A percentile compares a stretch with the other conserved stretches of the same genome.
phyloP scores from a whole-genome alignment of 1,139 yeast genomes.

The Kurtzmaniella quercitrusa region DNA sequence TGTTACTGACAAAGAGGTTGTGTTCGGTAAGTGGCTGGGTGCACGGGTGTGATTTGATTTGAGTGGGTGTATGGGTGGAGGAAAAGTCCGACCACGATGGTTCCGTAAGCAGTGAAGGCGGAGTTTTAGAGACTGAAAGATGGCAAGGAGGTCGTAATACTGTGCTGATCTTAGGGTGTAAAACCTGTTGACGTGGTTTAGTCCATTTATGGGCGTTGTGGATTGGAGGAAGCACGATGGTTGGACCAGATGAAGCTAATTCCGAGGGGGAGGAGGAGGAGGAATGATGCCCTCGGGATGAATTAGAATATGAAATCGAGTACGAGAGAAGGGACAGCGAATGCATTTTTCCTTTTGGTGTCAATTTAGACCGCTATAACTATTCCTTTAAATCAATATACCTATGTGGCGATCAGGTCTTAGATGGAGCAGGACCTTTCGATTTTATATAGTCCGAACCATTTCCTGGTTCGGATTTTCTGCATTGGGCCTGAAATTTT shows the following conservation, averaged over 20 bases:
- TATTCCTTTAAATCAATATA: too few relatives aligned
- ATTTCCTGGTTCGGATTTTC: not conserved
- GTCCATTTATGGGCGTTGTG: conserved; percentile 3
- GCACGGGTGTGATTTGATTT: not conserved
- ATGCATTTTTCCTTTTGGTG: too few relatives aligned
- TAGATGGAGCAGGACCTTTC: not conserved
- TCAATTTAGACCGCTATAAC: too few relatives aligned
- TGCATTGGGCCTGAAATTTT: conserved; percentile 7
- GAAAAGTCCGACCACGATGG: too few relatives aligned
- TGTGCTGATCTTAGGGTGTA: conserved; percentile 4
- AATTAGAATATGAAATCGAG: conserved; percentile 2
- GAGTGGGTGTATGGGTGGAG: too few relatives aligned
- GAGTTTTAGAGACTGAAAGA: too few relatives aligned
- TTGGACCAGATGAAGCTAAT: not conserved
- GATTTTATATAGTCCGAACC: not conserved
- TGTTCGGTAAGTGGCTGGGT: conserved; percentile 8
- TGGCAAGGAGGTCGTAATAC: too few relatives aligned
- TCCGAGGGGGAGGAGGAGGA: not conserved
- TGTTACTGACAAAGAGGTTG: conserved; percentile 4
- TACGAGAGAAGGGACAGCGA: conserved; percentile 7
- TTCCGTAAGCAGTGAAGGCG: too few relatives aligned
- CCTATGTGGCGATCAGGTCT: not conserved
- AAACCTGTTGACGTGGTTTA: conserved; percentile 3
- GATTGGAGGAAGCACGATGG: conserved; percentile 4
- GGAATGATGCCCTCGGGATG: too few relatives aligned